Evolutionary conservation across 2,329 filamentous ascomycete genomes (phyloP).

Genomic region (Aureobasidium lini): DNA sequence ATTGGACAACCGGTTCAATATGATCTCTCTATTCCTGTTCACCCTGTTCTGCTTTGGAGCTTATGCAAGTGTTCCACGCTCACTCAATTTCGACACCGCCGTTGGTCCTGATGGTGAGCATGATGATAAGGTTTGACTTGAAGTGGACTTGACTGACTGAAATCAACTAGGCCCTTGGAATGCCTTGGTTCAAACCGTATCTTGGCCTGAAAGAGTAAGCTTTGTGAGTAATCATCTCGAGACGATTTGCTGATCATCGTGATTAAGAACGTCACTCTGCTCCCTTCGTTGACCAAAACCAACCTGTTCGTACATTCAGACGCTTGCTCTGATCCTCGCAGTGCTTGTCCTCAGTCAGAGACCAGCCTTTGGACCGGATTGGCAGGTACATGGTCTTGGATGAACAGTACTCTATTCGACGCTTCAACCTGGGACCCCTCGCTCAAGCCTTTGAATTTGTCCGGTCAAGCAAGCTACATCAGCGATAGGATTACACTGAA

Average conservation of each 20-base stretch:
- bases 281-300: background rate
- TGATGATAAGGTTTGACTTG: background rate
- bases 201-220: background rate
- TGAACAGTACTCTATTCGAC: background rate
- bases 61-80: background rate
- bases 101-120: conserved; percentile 5
- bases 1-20: background rate
- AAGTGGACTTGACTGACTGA: background rate
- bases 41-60: background rate
- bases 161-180: background rate
- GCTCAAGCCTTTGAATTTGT: background rate
- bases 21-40: background rate
- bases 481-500: conserved; percentile 4
- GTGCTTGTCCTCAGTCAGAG: background rate
- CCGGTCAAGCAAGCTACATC: conserved; percentile 1
- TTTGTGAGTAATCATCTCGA: too few species aligned
- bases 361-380: background rate
- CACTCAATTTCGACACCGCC: background rate
- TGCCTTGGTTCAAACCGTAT: background rate
- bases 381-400: background rate
- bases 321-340: background rate
- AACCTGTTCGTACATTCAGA: background rate
- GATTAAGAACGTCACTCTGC: background rate
- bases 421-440: background rate
- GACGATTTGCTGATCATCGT: background rate